Base-by-base conservation (phyloP, 495 filamentous ascomycete species). In the Tuber magnatum region DNA sequence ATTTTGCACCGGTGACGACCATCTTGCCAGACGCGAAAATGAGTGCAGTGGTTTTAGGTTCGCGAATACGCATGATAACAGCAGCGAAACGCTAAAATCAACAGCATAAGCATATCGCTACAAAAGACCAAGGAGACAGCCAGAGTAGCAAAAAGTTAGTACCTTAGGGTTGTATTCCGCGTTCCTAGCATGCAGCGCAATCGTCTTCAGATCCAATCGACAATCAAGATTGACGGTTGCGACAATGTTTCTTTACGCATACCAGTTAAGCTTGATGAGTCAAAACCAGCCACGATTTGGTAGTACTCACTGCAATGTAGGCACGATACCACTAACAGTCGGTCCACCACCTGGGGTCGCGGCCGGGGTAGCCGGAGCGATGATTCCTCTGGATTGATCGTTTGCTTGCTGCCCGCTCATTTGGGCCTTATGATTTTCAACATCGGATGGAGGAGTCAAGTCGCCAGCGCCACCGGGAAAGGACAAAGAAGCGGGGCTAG, bases 1-100 rank as follows among this genome's bases (percentile, higher is more conserved):
- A 97, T 86, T 99, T 99, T 73, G 96, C 95, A 85, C 95, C 95
- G 46, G 95, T 99, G 44, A 99, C 95, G 68, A 99, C 95, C 95
- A 99, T 99, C 90, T 99, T 99, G 86, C 95, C 95, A 0, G 92
- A 94, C 28, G 95, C 95, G 83, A 99, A 99, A 88, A 99, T 97
- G 61, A 99, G 86, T 1, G 95, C 95, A 16, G 95, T 99, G 3
- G 95, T 99, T 88, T 99, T 99, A 39, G 95, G 95, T 80, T 99
- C 95, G 81, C 95, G 96, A 82, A 99, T 99, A 86, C 95, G 93
- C 96, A 99, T 99, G 86, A 99, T 98, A 74, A 99, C 95, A 83
- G 95, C 95, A 73, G 95, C 95, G 83, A 99, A 99, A 92, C 95
- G 95, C 95, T 98, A 90, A 46, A 83, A 71, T 42, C 80, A 80